Conservation (phyloP, 2,329 filamentous ascomycete species). For the Trichoderma sp. region DNA sequence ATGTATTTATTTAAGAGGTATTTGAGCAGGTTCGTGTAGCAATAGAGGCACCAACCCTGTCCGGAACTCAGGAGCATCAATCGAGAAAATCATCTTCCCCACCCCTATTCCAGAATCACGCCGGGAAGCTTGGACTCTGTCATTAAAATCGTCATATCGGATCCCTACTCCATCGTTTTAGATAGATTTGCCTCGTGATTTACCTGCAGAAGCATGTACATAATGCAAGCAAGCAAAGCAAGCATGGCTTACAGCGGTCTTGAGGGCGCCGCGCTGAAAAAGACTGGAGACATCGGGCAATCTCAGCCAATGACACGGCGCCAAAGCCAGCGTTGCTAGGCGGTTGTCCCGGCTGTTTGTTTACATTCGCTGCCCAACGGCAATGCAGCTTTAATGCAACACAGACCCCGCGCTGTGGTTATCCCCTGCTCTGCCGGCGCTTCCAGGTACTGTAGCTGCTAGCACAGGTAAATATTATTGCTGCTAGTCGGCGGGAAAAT, state of each 20-base stretch:
- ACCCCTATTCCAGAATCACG: not conserved
- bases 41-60: not conserved
- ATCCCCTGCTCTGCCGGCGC: constrained; percentile 14
- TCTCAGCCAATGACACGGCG: not conserved
- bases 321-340: constrained; percentile 26
- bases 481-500: not conserved
- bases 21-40: not conserved
- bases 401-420: constrained; percentile 29
- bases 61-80: constrained; percentile 3
- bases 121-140: not conserved
- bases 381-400: constrained; percentile 17
- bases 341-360: constrained; percentile 28
- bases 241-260: not conserved
- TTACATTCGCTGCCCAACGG: constrained; percentile 26
- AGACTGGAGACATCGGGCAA: not conserved
- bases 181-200: constrained; percentile 10
- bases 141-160: not conserved
- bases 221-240: constrained; percentile 10
- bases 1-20: not conserved
- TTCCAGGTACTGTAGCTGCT: constrained; percentile 1
- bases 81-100: not conserved
- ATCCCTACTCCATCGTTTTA: constrained; percentile 15
- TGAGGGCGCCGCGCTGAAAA: not conserved
- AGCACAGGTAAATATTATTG: not conserved
- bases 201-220: constrained; percentile 11